Base-by-base conservation (phyloP, 2,329 filamentous ascomycete genomes). In the Ceratocystis smalleyi region DNA sequence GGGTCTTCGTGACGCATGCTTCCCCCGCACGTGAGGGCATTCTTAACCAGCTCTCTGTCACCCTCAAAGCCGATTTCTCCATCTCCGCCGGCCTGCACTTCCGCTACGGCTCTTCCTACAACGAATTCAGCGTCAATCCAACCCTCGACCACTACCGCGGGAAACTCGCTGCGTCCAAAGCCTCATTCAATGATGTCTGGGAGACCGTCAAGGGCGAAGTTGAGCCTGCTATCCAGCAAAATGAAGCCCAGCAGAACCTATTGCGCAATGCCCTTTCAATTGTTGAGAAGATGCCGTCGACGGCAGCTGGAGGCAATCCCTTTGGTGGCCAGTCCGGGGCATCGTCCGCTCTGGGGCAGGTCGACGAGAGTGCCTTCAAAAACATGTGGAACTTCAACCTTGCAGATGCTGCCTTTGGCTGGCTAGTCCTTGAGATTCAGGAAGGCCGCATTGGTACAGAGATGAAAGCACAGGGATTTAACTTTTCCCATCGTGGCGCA, bases 361-460 rank as follows among this genome's bases (percentile, higher is more conserved):
- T 99, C 19, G 94, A 99, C 68, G 94, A 99, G 78, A 96, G 91
- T 71, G 94, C 94, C 1, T 99, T 99, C 82, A 99, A 99, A 80
- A 99, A 99, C 74, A 97, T 97, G 94, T 99, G 94, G 94, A 99
- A 99, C 76, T 99, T 99, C 77, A 97, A 97, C 75, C 77, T 99
- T 69, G 94, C 94, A 35, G 94, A 99, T 77, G 94, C 94, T 64
- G 92, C 94, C 22, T 99, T 97, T 73, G 94, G 94, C 67, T 99
- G 91, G 80, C 80, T 99, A 62, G 91, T 97, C 17, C 77, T 99
- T 65, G 94, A 99, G 74, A 87, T 99, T 67, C 94, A 99, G 72
- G 89, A 91, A 71, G 94, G 94, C 62, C 86, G 94, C 54, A 97
- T 99, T 70, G 94, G 91, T 59, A 99, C 94, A 0, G 94, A 99